These are phyloP conservation scores for Neodidymelliopsis sp. DNA, from an alignment of 2,329 filamentous ascomycete genomes.

Conservation along the genomic window DNA sequence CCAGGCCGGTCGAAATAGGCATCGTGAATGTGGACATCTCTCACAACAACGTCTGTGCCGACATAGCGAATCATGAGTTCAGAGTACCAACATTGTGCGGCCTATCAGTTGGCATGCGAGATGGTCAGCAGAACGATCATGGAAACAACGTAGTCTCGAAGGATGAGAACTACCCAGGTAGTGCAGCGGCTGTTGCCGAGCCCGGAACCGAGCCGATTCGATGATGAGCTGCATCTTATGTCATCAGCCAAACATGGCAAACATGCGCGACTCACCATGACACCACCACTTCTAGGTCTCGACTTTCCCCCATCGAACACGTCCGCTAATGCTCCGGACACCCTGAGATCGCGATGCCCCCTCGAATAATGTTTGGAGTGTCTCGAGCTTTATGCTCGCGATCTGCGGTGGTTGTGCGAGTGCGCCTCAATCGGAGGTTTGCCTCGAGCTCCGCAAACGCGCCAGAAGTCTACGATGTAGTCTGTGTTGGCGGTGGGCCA, in stretches of 20 bases:
- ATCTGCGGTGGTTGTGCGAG: slow-evolving; percentile 22
- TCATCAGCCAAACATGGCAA: slow-evolving; percentile 34
- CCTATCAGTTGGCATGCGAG: neutral
- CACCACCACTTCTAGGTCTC: slow-evolving; percentile 29
- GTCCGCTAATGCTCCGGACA: slow-evolving; percentile 28
- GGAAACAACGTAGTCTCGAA: slow-evolving; percentile 6
- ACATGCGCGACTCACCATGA: slow-evolving; percentile 30
- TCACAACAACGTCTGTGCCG: neutral
- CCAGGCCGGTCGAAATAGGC: slow-evolving; percentile 11
- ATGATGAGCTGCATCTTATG: slow-evolving; percentile 7
- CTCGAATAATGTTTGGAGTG: slow-evolving; percentile 36
- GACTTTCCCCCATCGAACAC: slow-evolving; percentile 17
- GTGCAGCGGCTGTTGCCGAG: slow-evolving; percentile 10
- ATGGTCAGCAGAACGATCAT: neutral
- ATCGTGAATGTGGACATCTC: neutral
- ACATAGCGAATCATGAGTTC: too few species aligned
- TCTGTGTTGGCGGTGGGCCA: slow-evolving; percentile 88
- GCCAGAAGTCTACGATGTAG: slow-evolving; percentile 88
- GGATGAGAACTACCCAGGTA: slow-evolving; percentile 11
- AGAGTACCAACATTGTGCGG: neutral
- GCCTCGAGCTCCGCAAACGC: slow-evolving; percentile 43
- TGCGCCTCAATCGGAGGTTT: slow-evolving; percentile 35
- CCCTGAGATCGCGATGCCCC: slow-evolving; percentile 40
- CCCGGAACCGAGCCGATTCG: slow-evolving; percentile 15
- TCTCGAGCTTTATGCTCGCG: slow-evolving; percentile 24